Evolutionary conservation across 169 alveolate species (phyloP), one percentile per base, ranked within the genome.

Genomic region (Besnoitia besnoiti): DNA sequence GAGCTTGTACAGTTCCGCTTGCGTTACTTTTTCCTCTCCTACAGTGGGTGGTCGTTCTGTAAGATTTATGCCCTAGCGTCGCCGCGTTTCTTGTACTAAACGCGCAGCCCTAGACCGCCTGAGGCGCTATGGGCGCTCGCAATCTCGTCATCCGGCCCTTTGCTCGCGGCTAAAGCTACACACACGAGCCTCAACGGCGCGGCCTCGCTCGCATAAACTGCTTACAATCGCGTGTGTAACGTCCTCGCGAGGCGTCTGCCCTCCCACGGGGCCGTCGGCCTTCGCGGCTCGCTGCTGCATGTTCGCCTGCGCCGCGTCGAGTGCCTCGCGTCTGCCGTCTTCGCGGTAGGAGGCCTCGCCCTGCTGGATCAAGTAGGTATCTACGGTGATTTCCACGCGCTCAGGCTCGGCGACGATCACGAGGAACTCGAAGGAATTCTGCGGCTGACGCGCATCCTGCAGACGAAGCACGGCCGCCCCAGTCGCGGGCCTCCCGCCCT

Each of bases 391-490:
- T 39, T 77, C 87, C 8, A 77, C 59, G 19, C 40, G 35, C 33
- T 77, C 44, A 1, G 55, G 37, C 7, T 19, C 61, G 1, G 87
- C 87, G 61, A 77, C 40, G 40, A 77, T 35, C 37, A 77, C 87
- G 55, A 27, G 33, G 87, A 77, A 42, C 59, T 77, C 87, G 61
- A 77, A 40, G 44, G 59, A 51, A 21, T 77, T 77, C 37, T 35
- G 50, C 4, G 87, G 87, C 87, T 77, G 61, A 1, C 61, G 61
- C 14, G 87, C 87, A 40, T 77, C 87, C 12, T 37, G 35, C 24
- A 77, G 55, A 14, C 87, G 49, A 1, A 77, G 50, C 59, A 27
- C 40, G 35, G 59, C 87, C 14, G 44, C 80, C 21, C 47, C 80
- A 7, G 80, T 35, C 80, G 40, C 47, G 80, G 44, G 24, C 39